Evolutionary conservation across 2,329 filamentous ascomycete species (phyloP), one percentile per base, ranked within the genome.

Genomic region (Penicillium hesseltinei): DNA sequence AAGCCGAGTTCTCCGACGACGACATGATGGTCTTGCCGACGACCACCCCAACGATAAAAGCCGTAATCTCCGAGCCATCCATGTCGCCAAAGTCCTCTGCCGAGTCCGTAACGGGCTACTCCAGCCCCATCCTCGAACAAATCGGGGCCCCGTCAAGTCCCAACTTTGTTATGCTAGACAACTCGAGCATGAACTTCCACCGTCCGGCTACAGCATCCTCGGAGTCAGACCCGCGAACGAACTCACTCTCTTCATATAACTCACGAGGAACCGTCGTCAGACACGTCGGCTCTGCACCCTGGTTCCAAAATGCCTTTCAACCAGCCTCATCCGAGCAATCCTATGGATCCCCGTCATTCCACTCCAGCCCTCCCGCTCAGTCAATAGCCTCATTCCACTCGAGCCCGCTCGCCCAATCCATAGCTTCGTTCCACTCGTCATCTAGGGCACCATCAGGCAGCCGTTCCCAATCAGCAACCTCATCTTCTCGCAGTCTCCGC

Each of bases 51-150:
- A 76, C 75, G 1, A 75, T 77, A 52, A 77, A 75, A 57, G 59
- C 71, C 0, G 72, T 76, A 21, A 52, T 68, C 3, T 70, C 70
- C 3, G 71, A 73, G 48, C 60, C 66, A 5, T 69, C 71, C 65
- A 42, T 69, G 58, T 64, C 68, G 54, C 60, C 63, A 52, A 62
- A 63, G 49, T 63, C 62, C 7, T 44, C 64, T 60, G 27, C 61
- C 51, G 66, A 62, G 55, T 64, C 62, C 21, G 65, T 66, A 1
- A 64, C 69, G 17, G 65, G 62, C 51, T 67, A 69, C 17, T 77
- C 76, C 31, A 78, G 75, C 61, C 76, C 76, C 3, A 78, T 77
- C 50, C 57, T 78, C 27, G 68, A 74, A 27, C 71, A 71, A 7
- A 66, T 75, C 42, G 74, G 70, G 27, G 68, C 70, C 31, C 69